Conservation (phyloP, 1,139 yeast genomes). For the Hansenula lynferdii region DNA sequence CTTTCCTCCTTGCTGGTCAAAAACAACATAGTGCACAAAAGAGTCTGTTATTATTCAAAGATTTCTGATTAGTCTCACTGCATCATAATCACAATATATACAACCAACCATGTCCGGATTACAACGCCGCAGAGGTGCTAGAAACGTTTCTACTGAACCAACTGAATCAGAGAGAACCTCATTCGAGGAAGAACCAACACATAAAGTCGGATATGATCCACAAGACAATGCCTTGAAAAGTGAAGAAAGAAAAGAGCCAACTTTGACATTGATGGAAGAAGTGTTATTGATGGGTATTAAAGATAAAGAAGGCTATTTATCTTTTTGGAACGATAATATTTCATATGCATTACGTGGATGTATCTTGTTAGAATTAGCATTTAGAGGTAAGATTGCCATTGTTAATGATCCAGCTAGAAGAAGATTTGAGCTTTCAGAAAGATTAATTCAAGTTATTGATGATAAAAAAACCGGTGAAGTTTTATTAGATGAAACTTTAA, state of each 20-base stretch:
- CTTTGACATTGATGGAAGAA: constrained; percentile 92
- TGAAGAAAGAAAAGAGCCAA: constrained; percentile 43
- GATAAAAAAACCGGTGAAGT: constrained; percentile 92
- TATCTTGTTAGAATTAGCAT: constrained; percentile 84
- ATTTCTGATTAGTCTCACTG: neutral
- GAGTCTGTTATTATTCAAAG: neutral
- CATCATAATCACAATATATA: neutral
- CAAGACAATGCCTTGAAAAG: constrained; percentile 37
- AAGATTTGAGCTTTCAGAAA: constrained; percentile 80
- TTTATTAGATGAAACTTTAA: constrained; percentile 86
- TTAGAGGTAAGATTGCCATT: constrained; percentile 83
- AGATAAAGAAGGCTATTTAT: constrained; percentile 92
- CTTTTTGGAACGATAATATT: constrained; percentile 97
- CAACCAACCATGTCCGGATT: constrained; percentile 34
- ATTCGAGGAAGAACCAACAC: constrained; percentile 18
- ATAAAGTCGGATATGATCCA: constrained; percentile 79
- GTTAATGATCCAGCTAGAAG: constrained; percentile 93
- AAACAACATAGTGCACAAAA: neutral
- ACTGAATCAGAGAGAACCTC: constrained; percentile 8
- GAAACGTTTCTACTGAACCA: constrained; percentile 18
- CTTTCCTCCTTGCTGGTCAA: constrained; percentile 5
- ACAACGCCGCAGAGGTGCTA: constrained; percentile 43
- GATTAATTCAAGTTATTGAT: constrained; percentile 84
- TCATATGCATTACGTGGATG: constrained; percentile 96
- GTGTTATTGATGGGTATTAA: constrained; percentile 88